Evolutionary conservation across 2,329 filamentous ascomycete genomes (phyloP).

Genomic region (Scytalidium lignicola): DNA sequence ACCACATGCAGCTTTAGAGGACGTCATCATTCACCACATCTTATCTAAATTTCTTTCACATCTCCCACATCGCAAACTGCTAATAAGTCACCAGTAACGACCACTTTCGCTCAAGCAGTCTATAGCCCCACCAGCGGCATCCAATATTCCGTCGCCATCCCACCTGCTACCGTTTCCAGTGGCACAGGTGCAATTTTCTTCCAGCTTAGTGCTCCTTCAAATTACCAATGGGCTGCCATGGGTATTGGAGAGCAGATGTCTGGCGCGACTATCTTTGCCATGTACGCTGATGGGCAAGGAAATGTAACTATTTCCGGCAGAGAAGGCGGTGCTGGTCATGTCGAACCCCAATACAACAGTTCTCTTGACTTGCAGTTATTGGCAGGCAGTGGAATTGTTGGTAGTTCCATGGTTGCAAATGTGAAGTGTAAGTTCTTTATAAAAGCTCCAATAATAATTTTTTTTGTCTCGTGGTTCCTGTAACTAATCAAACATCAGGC

Average conservation of each 20-base stretch:
- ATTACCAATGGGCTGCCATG: slow-evolving; percentile 50
- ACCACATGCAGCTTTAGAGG: not conserved
- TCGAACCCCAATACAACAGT: slow-evolving; percentile 37
- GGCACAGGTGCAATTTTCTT: slow-evolving; percentile 52
- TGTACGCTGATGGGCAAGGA: slow-evolving; percentile 47
- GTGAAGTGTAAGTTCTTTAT: slow-evolving; percentile 43
- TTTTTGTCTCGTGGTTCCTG: not conserved
- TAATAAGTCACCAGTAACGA: slow-evolving; percentile 7
- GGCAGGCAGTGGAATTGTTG: slow-evolving; percentile 47
- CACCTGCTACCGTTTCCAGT: slow-evolving; percentile 42
- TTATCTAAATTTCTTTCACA: not conserved
- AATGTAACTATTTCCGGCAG: slow-evolving; percentile 53
- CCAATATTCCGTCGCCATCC: slow-evolving; percentile 45
- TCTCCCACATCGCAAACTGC: not conserved
- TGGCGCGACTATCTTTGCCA: slow-evolving; percentile 53
- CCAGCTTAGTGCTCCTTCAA: slow-evolving; percentile 48
- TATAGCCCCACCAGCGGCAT: slow-evolving; percentile 16
- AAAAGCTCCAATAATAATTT: too few species aligned
- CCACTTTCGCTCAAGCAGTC: slow-evolving; percentile 12
- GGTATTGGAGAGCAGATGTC: slow-evolving; percentile 52
- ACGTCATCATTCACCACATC: not conserved
- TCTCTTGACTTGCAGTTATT: slow-evolving; percentile 37
- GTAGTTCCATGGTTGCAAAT: slow-evolving; percentile 52
- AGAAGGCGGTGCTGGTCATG: slow-evolving; percentile 35
- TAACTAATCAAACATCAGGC: slow-evolving; percentile 9